phyloP scores from a whole-genome alignment of 2,329 filamentous ascomycete species.

The Saccharata proteae region DNA sequence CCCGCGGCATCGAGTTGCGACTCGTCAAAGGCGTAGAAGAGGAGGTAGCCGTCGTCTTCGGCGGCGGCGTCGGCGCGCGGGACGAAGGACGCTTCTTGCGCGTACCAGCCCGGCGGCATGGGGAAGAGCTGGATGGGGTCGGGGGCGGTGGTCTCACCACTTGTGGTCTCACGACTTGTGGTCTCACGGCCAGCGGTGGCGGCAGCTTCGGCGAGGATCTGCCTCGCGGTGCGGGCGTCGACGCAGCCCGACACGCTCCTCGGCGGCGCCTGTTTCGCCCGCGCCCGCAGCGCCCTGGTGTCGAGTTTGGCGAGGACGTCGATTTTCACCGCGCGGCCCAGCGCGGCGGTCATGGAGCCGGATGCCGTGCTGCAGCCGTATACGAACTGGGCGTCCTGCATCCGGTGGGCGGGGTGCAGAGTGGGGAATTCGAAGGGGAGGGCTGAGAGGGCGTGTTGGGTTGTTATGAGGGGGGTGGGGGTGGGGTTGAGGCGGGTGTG shows the following conservation, averaged over 20 bases:
- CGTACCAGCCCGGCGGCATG: conserved; percentile 49
- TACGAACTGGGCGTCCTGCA: conserved; percentile 47
- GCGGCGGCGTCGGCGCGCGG: conserved; percentile 26
- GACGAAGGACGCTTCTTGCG: conserved; percentile 57
- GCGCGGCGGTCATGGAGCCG: conserved; percentile 44
- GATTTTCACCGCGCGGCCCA: conserved; percentile 55
- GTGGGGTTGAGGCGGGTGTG: conserved; percentile 12
- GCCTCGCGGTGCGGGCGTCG: conserved; percentile 42
- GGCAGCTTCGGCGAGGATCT: conserved; percentile 36
- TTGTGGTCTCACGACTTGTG: no score
- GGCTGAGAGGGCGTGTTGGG: conserved; percentile 52
- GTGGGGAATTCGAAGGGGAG: conserved; percentile 60
- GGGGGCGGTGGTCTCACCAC: conserved; percentile 13
- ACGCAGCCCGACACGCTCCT: conserved; percentile 47
- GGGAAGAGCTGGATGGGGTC: conserved; percentile 51
- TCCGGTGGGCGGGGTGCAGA: conserved; percentile 41
- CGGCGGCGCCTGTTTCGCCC: conserved; percentile 36
- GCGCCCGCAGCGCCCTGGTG: conserved; percentile 38
- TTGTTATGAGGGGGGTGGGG: conserved; percentile 44
- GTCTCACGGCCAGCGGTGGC: conserved; percentile 16
- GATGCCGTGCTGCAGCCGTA: conserved; percentile 55
- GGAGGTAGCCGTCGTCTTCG: conserved; percentile 56
- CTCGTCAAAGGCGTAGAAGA: conserved; percentile 62
- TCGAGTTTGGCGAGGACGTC: conserved; percentile 54
- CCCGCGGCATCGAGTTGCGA: conserved; percentile 44